A percentile compares a stretch with the other conserved stretches of the same genome.
Evolutionary conservation across 164 flowering plant genomes (phyloP).

Genomic region (Umbellularia californica): DNA sequence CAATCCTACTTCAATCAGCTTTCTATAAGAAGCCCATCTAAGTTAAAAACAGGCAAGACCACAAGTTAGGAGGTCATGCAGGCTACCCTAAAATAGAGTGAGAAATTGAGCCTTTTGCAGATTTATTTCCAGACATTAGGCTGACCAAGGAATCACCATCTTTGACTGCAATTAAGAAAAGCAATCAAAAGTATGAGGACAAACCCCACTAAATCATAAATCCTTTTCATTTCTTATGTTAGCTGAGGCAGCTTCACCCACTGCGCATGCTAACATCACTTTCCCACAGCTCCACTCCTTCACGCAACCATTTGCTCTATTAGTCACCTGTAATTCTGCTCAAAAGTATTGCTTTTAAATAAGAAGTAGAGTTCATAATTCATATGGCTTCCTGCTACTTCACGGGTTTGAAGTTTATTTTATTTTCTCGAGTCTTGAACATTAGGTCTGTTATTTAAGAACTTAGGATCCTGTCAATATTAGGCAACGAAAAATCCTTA

Average conservation of each 20-base stretch:
- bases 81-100: background rate
- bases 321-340: too few species aligned
- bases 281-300: background rate
- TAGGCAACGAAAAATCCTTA: too few species aligned
- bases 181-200: constrained; percentile 2
- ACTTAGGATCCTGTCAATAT: too few species aligned
- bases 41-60: background rate
- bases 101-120: background rate
- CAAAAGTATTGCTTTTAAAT: too few species aligned
- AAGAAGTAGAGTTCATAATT: too few species aligned
- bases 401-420: too few species aligned
- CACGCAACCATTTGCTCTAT: background rate
- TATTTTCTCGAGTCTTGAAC: too few species aligned
- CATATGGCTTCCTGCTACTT: too few species aligned
- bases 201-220: constrained; percentile 8
- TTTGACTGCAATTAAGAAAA: constrained; percentile 9
- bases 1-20: too few species aligned
- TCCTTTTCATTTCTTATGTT: background rate
- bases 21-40: background rate
- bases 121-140: background rate
- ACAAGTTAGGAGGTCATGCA: background rate
- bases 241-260: too few species aligned
- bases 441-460: too few species aligned
- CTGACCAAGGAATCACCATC: constrained; percentile 3
- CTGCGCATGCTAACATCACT: background rate